These are phyloP conservation scores for Solanum lycopersicoides DNA, from an alignment of 257 asterid genomes.

Conservation along the genomic window DNA sequence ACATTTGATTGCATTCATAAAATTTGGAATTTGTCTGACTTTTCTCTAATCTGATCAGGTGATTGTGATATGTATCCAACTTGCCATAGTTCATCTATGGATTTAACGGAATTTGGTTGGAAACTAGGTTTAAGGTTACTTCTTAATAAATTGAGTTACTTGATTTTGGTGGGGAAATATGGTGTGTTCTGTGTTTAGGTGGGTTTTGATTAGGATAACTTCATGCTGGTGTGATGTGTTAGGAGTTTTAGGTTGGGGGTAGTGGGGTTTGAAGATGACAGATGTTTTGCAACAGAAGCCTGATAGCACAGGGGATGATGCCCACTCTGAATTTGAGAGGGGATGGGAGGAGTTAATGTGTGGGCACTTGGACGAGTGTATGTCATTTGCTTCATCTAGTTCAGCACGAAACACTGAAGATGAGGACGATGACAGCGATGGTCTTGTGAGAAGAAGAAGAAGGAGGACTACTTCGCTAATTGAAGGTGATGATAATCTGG, in stretches of 20 bases:
- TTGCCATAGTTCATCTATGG: slow-evolving; percentile 9
- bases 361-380: slow-evolving; percentile 77
- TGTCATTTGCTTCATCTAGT: slow-evolving; percentile 80
- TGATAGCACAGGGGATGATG: slow-evolving; percentile 55
- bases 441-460: slow-evolving; percentile 50
- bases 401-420: slow-evolving; percentile 55
- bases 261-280: slow-evolving; percentile 33
- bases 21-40: not conserved
- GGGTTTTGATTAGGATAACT: not conserved
- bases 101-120: slow-evolving; percentile 15
- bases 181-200: not conserved
- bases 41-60: not conserved
- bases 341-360: slow-evolving; percentile 83
- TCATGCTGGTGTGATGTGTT: not conserved
- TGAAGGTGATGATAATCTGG: slow-evolving; percentile 87
- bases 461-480: slow-evolving; percentile 63
- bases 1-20: not conserved
- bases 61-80: slow-evolving; percentile 44
- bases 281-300: slow-evolving; percentile 80
- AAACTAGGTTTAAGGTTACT: slow-evolving; percentile 12
- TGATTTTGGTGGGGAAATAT: slow-evolving; percentile 15
- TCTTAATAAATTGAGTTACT: slow-evolving; percentile 9
- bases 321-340: slow-evolving; percentile 68
- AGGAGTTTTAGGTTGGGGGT: not conserved
- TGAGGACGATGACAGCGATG: slow-evolving; percentile 72